phyloP scores from a whole-genome alignment of 768 basidiomycete genomes.

The Amanita muscaria region DNA sequence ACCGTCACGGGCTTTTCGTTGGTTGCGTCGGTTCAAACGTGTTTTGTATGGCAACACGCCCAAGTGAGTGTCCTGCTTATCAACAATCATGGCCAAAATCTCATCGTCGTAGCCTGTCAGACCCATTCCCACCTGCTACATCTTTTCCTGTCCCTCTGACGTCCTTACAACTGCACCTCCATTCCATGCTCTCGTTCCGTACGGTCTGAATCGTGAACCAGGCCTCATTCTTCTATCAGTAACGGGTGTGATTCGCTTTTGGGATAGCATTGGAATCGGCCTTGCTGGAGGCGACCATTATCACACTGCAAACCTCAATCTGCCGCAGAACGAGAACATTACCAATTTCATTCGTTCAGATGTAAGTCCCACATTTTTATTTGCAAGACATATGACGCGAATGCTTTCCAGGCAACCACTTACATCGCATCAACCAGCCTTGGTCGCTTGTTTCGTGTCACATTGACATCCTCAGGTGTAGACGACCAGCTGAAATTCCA shows the following conservation, averaged over 20 bases:
- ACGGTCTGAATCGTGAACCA: conserved; percentile 65
- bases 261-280: conserved; percentile 82
- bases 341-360: conserved; percentile 61
- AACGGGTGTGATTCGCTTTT: conserved; percentile 69
- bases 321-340: conserved; percentile 48
- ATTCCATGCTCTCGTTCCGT: conserved; percentile 60
- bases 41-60: conserved; percentile 80
- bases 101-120: conserved; percentile 39
- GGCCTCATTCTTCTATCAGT: conserved; percentile 74
- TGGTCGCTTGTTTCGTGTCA: conserved; percentile 58
- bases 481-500: conserved; percentile 53
- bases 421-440: conserved; percentile 62
- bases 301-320: conserved; percentile 37
- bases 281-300: conserved; percentile 72
- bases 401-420: conserved; percentile 41
- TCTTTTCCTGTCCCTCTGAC: conserved; percentile 61
- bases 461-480: conserved; percentile 58
- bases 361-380: too few relatives aligned
- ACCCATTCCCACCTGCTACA: conserved; percentile 75
- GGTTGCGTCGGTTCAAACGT: conserved; percentile 61
- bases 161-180: conserved; percentile 32
- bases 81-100: too few relatives aligned
- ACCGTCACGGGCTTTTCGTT: conserved; percentile 65
- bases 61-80: conserved; percentile 41
- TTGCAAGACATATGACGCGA: conserved; percentile 3